A percentile compares a stretch with the other conserved stretches of the same genome.
Conservation (phyloP, 345 rosid species). For the Pugionium cornutum region DNA sequence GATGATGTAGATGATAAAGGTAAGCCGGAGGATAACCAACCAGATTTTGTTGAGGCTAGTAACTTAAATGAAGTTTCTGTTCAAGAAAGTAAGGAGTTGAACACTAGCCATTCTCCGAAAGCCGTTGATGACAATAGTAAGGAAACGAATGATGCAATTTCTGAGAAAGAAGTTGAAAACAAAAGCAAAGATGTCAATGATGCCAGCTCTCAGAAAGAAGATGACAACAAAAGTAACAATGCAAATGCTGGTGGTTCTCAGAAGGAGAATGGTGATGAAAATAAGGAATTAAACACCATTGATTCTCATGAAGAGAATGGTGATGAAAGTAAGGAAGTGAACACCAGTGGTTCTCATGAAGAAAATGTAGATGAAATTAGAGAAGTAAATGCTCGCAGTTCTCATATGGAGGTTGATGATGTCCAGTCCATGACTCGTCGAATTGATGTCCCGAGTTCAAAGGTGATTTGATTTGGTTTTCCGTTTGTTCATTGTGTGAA, state of each 20-base stretch:
- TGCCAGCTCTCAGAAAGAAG: too few species aligned
- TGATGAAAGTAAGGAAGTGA: slow-evolving; percentile 8
- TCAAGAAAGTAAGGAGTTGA: slow-evolving; percentile 25
- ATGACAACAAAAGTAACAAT: too few species aligned
- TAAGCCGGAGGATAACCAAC: slow-evolving; percentile 31
- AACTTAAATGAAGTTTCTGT: not conserved
- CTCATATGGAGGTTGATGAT: slow-evolving; percentile 29
- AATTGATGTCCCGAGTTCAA: slow-evolving; percentile 78
- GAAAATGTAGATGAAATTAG: slow-evolving; percentile 22
- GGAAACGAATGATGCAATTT: not conserved
- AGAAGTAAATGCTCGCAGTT: slow-evolving; percentile 30
- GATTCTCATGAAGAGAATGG: slow-evolving; percentile 16
- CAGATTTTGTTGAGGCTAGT: slow-evolving; percentile 20
- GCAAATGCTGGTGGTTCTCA: not conserved
- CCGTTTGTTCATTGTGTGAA: not conserved
- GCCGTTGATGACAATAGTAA: slow-evolving; percentile 20
- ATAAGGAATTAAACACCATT: slow-evolving; percentile 27
- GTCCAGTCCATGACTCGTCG: slow-evolving; percentile 46
- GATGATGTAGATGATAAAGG: slow-evolving; percentile 24
- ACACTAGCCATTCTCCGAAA: slow-evolving; percentile 15
- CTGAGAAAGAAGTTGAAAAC: too few species aligned
- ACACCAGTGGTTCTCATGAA: slow-evolving; percentile 10
- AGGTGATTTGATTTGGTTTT: slow-evolving; percentile 45
- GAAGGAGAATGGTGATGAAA: not conserved
- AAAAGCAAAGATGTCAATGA: too few species aligned